phyloP scores from a whole-genome alignment of 2,329 filamentous ascomycete species.

The Pseudogymnoascus sp. region DNA sequence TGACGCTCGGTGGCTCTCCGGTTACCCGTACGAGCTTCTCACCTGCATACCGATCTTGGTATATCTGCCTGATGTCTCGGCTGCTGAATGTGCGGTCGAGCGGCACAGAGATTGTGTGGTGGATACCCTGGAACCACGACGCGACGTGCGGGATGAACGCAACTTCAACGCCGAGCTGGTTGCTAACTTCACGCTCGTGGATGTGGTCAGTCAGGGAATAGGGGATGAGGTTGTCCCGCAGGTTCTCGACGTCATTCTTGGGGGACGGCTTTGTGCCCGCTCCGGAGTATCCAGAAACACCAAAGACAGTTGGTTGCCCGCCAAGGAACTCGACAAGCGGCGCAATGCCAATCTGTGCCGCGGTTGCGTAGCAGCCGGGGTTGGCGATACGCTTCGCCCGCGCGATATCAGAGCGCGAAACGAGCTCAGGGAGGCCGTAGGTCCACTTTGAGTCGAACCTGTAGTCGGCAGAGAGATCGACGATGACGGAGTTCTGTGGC shows the following conservation, averaged over 20 bases:
- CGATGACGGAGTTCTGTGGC: slow-evolving; percentile 62
- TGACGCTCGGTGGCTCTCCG: slow-evolving; percentile 80
- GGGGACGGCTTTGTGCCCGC: slow-evolving; percentile 89
- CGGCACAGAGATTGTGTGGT: slow-evolving; percentile 85
- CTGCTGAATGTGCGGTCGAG: slow-evolving; percentile 80
- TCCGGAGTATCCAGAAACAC: slow-evolving; percentile 88
- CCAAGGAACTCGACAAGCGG: slow-evolving; percentile 71
- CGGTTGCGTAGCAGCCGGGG: slow-evolving; percentile 93
- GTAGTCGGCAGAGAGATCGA: slow-evolving; percentile 96
- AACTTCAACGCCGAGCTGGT: slow-evolving; percentile 65
- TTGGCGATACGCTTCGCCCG: slow-evolving; percentile 78
- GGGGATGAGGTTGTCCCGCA: slow-evolving; percentile 82
- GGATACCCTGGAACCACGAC: slow-evolving; percentile 95
- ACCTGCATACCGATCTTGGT: slow-evolving; percentile 91
- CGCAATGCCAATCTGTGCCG: slow-evolving; percentile 80
- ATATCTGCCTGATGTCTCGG: slow-evolving; percentile 86
- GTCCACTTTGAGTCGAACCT: slow-evolving; percentile 81
- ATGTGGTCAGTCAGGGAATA: slow-evolving; percentile 92
- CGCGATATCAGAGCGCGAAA: slow-evolving; percentile 68
- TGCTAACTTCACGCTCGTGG: slow-evolving; percentile 84
- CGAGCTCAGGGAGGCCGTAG: slow-evolving; percentile 83
- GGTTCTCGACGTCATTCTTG: slow-evolving; percentile 81
- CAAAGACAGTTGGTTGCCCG: slow-evolving; percentile 76
- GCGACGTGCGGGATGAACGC: slow-evolving; percentile 91
- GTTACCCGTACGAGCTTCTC: slow-evolving; percentile 92